Evolutionary conservation across 2,329 filamentous ascomycete genomes (phyloP).

Genomic region (Aureobasidium sp.): DNA sequence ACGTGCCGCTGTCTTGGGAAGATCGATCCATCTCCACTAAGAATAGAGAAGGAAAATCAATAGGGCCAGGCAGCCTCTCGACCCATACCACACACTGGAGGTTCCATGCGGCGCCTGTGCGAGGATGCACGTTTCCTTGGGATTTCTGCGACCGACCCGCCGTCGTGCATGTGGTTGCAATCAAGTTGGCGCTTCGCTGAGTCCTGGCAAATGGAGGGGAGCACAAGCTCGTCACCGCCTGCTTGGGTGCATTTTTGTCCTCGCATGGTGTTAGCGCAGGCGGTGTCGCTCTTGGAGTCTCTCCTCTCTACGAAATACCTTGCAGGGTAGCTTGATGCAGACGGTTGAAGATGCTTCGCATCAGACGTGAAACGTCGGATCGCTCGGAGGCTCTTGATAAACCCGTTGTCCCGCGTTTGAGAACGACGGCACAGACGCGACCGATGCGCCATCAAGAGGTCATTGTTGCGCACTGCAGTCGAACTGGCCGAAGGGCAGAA

Average conservation of each 20-base stretch:
- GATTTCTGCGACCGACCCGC: constrained; percentile 5
- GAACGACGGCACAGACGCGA: not conserved
- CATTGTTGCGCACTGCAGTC: not conserved
- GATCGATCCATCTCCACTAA: constrained; percentile 9
- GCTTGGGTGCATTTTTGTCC: not conserved
- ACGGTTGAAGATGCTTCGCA: not conserved
- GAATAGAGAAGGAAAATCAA: constrained; percentile 7
- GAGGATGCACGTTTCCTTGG: constrained; percentile 11
- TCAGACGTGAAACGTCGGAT: constrained; percentile 13
- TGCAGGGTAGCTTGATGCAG: not conserved
- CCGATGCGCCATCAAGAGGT: not conserved
- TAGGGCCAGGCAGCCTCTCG: constrained; percentile 1
- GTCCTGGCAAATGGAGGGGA: constrained; percentile 6
- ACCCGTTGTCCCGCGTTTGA: constrained; percentile 11
- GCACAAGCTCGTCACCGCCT: constrained; percentile 5
- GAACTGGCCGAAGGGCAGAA: not conserved
- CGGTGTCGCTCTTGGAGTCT: not conserved
- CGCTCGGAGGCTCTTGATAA: not conserved
- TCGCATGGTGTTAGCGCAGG: not conserved
- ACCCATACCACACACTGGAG: constrained; percentile 8
- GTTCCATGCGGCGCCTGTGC: constrained; percentile 12
- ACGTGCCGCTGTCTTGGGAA: not conserved
- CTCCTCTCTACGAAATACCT: not conserved
- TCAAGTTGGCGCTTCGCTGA: constrained; percentile 4
- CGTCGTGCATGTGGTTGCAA: constrained; percentile 10